Evolutionary conservation across 495 filamentous ascomycete species (phyloP), one percentile per base, ranked within the genome.

Genomic region (Rhypophila decipiens): DNA sequence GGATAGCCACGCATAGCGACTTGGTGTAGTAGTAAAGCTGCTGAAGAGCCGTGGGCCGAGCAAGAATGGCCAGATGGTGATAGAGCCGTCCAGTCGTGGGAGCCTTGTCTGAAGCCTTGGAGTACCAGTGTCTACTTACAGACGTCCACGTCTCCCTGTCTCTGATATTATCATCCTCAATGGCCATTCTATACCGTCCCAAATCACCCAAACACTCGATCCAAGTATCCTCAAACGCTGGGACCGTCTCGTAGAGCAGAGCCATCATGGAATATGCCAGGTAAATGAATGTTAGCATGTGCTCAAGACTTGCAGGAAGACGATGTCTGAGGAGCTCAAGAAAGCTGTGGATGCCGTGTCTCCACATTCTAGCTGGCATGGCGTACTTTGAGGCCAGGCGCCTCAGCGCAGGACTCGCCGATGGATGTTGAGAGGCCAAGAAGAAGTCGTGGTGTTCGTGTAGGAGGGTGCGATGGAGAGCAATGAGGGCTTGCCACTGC

Each of bases 201-300:
- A 93, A 63, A 60, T 93, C 88, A 0, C 88, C 88, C 0, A 96
- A 70, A 55, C 88, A 95, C 52, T 96, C 90, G 20, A 95, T 86
- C 90, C 90, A 96, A 0, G 85, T 94, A 39, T 90, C 86, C 50
- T 85, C 76, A 55, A 90, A 95, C 0, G 74, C 66, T 2, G 83
- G 76, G 0, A 90, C 84, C 0, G 84, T 89, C 58, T 91, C 87
- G 45, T 85, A 76, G 0, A 93, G 68, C 3, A 93, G 61, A 0
- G 85, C 82, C 75, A 91, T 83, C 78, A 88, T 87, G 15, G 83
- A 82, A 55, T 91, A 91, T 0, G 88, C 85, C 20, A 88, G 61
- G 49, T 88, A 87, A 33, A 94, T 87, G 54, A 88, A 95, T 0
- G 81, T 75, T 0, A 90, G 69, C 86, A 91, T 90, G 52, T 86